A percentile compares a stretch with the other conserved stretches of the same genome.
Conservation (phyloP, 805 yeast species). For the Saturnispora halmiae region DNA sequence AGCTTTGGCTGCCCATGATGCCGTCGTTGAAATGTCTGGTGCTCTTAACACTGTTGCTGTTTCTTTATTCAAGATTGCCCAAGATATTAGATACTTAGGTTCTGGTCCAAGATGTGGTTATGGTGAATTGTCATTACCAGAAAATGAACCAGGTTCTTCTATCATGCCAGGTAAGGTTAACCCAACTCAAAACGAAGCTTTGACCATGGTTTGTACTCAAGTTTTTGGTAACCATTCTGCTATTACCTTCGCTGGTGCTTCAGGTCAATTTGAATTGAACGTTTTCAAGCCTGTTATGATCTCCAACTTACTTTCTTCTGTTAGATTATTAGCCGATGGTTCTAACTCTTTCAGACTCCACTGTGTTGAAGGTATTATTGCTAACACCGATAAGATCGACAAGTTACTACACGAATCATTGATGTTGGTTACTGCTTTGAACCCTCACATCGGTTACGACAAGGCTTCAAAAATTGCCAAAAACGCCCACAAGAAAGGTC, state of each 20-base stretch:
- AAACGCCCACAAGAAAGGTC: conserved; percentile 96
- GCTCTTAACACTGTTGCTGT: conserved; percentile 93
- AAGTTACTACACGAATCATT: conserved; percentile 88
- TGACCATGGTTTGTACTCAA: conserved; percentile 97
- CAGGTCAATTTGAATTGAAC: conserved; percentile 97
- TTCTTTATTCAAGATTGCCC: conserved; percentile 91
- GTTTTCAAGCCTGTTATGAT: conserved; percentile 97
- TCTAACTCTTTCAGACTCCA: conserved; percentile 80
- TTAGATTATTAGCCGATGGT: conserved; percentile 87
- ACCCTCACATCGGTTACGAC: conserved; percentile 98
- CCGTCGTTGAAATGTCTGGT: conserved; percentile 95
- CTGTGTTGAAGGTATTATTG: conserved; percentile 91
- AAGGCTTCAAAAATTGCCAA: conserved; percentile 96
- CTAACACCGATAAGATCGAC: conserved; percentile 79
- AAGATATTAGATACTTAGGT: conserved; percentile 96
- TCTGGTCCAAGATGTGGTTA: conserved; percentile 99
- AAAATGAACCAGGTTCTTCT: conserved; percentile 98
- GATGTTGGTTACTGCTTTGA: conserved; percentile 96
- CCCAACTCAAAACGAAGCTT: conserved; percentile 98
- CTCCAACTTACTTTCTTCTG: conserved; percentile 77
- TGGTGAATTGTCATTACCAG: conserved; percentile 91
- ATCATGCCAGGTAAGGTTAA: conserved; percentile 99
- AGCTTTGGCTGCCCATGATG: conserved; percentile 98
- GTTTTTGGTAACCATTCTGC: conserved; percentile 95
- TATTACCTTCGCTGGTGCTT: conserved; percentile 95